phyloP scores from a whole-genome alignment of 306 rosid species.

The Lotus japonicus region DNA sequence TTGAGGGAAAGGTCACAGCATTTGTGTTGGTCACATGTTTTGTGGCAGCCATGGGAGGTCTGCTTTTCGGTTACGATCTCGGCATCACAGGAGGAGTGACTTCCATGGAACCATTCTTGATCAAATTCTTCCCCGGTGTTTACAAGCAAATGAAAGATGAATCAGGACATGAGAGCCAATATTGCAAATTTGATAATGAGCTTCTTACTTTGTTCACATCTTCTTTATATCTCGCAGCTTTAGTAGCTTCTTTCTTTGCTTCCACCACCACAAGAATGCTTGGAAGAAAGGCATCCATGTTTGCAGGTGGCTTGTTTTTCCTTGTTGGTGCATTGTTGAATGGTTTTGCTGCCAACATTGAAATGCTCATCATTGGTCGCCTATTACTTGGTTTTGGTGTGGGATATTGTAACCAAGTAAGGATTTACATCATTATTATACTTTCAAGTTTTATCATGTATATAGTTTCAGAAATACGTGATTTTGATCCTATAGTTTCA shows the following conservation, averaged over 20 bases:
- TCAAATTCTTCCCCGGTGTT: too few relatives aligned
- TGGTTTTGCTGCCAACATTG: not conserved
- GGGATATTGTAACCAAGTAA: constrained; percentile 21
- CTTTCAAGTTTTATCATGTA: not conserved
- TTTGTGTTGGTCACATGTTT: constrained; percentile 12
- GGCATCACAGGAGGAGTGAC: too few relatives aligned
- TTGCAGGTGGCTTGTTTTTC: constrained; percentile 16
- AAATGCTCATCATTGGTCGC: too few relatives aligned
- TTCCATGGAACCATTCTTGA: too few relatives aligned
- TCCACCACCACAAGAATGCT: constrained; percentile 6
- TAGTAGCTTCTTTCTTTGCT: constrained; percentile 8
- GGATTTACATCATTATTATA: not conserved
- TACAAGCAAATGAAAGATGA: too few relatives aligned
- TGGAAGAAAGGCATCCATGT: constrained; percentile 15
- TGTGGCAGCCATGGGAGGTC: constrained; percentile 23
- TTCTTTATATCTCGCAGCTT: too few relatives aligned
- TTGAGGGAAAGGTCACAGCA: constrained; percentile 3
- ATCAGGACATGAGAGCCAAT: too few relatives aligned
- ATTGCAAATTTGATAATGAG: too few relatives aligned
- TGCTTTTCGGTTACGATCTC: not conserved
- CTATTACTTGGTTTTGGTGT: not conserved
- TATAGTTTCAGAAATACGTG: not conserved
- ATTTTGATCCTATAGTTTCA: too few relatives aligned
- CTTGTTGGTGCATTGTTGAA: constrained; percentile 10
- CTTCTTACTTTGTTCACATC: too few relatives aligned